Percentiles rank a stretch among this genome's conserved stretches.
Conservation (phyloP, 2,329 filamentous ascomycete genomes). For the Aspergillus piperis region DNA sequence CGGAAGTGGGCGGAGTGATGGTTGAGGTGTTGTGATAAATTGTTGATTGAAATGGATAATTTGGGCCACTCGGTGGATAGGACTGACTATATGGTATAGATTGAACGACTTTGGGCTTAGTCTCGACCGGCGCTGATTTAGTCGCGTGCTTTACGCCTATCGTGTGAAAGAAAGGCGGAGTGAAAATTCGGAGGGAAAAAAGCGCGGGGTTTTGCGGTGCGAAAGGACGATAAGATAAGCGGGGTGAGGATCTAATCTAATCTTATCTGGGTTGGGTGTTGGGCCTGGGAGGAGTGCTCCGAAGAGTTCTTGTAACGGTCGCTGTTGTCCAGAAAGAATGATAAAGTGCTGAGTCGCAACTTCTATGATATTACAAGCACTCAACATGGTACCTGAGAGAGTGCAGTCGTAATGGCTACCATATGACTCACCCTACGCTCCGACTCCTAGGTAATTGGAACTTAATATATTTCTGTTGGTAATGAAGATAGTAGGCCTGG, state of each 20-base stretch:
- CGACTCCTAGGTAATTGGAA: too few species aligned
- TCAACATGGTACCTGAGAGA: too few species aligned
- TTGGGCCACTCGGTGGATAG: background rate
- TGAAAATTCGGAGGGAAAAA: background rate
- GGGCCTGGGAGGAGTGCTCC: background rate
- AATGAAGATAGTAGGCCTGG: too few species aligned
- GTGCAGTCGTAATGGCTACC: too few species aligned
- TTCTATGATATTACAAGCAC: too few species aligned
- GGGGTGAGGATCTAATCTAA: conserved; percentile 4
- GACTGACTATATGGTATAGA: background rate
- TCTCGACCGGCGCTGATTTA: background rate
- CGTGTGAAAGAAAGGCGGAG: background rate
- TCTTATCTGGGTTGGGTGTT: background rate
- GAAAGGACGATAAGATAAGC: background rate
- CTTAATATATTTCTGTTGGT: too few species aligned
- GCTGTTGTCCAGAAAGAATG: background rate
- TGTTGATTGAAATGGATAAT: background rate
- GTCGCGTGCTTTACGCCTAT: background rate
- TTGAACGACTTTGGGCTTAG: background rate
- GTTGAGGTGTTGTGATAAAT: background rate
- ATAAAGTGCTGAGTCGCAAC: background rate
- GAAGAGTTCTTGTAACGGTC: background rate
- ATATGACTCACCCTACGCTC: too few species aligned
- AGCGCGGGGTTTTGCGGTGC: background rate
- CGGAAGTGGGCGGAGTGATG: background rate